Percentiles rank a stretch among this genome's conserved stretches.
These are phyloP conservation scores for Sophora flavescens DNA, from an alignment of 306 rosid genomes.

Conservation along the genomic window DNA sequence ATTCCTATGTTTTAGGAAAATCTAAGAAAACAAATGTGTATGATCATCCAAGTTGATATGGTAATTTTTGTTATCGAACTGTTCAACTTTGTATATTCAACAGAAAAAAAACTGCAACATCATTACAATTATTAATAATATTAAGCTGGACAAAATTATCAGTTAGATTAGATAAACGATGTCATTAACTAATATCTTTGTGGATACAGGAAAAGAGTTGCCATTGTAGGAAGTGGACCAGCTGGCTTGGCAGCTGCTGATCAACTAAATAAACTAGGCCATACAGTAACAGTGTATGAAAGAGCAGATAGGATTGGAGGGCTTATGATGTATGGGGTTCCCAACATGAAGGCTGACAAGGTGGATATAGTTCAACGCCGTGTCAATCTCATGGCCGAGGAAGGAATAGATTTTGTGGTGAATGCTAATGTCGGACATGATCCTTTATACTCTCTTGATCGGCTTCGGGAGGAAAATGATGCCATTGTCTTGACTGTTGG, in stretches of 20 bases:
- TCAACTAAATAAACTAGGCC: constrained; percentile 92
- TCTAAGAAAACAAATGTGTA: too few relatives aligned
- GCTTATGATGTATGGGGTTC: constrained; percentile 99
- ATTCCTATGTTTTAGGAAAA: too few relatives aligned
- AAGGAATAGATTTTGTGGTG: constrained; percentile 83
- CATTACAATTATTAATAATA: neutral
- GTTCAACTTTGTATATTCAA: too few relatives aligned
- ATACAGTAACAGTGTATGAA: constrained; percentile 63
- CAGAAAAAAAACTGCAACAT: neutral
- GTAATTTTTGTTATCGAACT: too few relatives aligned
- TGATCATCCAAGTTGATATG: too few relatives aligned
- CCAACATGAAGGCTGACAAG: constrained; percentile 90
- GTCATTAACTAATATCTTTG: constrained; percentile 19
- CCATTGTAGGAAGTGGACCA: constrained; percentile 95
- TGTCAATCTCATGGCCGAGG: constrained; percentile 89
- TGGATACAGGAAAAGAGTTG: constrained; percentile 78
- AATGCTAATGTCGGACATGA: constrained; percentile 86
- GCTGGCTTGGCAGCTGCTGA: constrained; percentile 98
- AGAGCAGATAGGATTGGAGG: constrained; percentile 70
- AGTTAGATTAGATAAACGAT: neutral
- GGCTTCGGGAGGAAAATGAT: constrained; percentile 77
- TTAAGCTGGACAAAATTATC: neutral
- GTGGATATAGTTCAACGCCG: constrained; percentile 87
- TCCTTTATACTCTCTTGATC: constrained; percentile 72
- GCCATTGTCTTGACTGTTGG: constrained; percentile 90